Conservation (phyloP, 345 rosid genomes). For the Excoecaria cochinchinensis region DNA sequence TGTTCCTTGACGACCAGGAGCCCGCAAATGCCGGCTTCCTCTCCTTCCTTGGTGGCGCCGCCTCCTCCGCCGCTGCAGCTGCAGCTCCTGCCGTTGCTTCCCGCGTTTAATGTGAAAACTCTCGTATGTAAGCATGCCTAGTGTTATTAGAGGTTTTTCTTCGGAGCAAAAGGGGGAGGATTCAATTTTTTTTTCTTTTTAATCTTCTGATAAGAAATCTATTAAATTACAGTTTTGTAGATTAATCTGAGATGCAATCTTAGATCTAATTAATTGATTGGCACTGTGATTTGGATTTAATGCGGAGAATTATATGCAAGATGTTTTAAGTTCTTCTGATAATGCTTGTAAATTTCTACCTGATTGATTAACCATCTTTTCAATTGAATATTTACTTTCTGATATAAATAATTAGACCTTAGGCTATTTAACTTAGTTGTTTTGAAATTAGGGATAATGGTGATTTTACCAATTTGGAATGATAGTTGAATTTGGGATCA, state of each 20-base stretch:
- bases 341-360: not conserved
- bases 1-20: slow-evolving; percentile 77
- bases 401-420: not conserved
- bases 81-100: slow-evolving; percentile 51
- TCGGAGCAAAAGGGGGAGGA: not conserved
- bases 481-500: not conserved
- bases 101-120: slow-evolving; percentile 39
- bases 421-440: not conserved
- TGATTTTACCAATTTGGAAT: not conserved
- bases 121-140: not conserved
- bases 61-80: slow-evolving; percentile 55
- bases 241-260: slow-evolving; percentile 6
- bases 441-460: not conserved
- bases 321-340: not conserved
- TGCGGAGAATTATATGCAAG: not conserved
- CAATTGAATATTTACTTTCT: too few species aligned
- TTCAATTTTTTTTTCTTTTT: not conserved
- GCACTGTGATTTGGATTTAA: slow-evolving; percentile 4
- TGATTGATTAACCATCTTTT: not conserved
- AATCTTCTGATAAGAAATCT: not conserved
- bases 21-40: slow-evolving; percentile 58
- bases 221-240: slow-evolving; percentile 4
- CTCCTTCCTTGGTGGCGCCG: slow-evolving; percentile 69
- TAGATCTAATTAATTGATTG: slow-evolving; percentile 7
- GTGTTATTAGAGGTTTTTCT: not conserved